A percentile compares a stretch with the other conserved stretches of the same genome.
Conservation (phyloP, 768 basidiomycete genomes). For the Nidula microcarpa region DNA sequence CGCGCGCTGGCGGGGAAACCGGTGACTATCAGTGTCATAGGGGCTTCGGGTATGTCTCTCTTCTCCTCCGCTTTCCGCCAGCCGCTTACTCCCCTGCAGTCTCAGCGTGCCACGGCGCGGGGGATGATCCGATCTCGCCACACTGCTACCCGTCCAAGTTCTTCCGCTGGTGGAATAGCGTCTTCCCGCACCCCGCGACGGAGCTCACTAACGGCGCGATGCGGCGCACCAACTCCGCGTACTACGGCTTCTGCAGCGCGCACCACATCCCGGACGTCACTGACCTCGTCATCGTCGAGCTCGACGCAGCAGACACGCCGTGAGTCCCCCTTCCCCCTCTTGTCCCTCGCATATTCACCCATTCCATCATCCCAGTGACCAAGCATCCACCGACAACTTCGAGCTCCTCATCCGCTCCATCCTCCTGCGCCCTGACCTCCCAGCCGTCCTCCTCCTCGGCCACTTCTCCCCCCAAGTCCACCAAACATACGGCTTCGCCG, state of each 20-base stretch:
- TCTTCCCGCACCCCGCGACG: constrained; percentile 98
- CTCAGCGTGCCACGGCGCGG: constrained; percentile 91
- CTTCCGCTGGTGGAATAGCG: constrained; percentile 95
- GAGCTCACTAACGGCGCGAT: constrained; percentile 98
- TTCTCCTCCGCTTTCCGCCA: constrained; percentile 5
- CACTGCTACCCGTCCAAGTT: constrained; percentile 91
- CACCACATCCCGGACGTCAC: constrained; percentile 94
- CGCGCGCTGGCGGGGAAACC: constrained; percentile 83
- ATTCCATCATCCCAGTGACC: constrained; percentile 36
- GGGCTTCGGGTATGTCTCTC: constrained; percentile 69
- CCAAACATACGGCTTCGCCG: constrained; percentile 74
- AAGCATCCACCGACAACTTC: constrained; percentile 75
- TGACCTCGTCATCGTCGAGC: constrained; percentile 93
- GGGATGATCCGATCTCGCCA: constrained; percentile 82
- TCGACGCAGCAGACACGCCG: constrained; percentile 88
- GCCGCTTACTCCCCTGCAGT: constrained; percentile 40
- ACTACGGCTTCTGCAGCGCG: constrained; percentile 91
- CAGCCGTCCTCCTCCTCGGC: constrained; percentile 91
- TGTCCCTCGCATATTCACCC: neutral
- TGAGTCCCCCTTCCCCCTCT: constrained; percentile 40
- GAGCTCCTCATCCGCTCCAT: constrained; percentile 91
- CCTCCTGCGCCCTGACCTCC: constrained; percentile 85
- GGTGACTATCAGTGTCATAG: constrained; percentile 85
- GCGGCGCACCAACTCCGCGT: constrained; percentile 86
- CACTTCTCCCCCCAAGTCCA: constrained; percentile 91